Conservation (phyloP, 257 asterid genomes). For the Jasminum sambac region DNA sequence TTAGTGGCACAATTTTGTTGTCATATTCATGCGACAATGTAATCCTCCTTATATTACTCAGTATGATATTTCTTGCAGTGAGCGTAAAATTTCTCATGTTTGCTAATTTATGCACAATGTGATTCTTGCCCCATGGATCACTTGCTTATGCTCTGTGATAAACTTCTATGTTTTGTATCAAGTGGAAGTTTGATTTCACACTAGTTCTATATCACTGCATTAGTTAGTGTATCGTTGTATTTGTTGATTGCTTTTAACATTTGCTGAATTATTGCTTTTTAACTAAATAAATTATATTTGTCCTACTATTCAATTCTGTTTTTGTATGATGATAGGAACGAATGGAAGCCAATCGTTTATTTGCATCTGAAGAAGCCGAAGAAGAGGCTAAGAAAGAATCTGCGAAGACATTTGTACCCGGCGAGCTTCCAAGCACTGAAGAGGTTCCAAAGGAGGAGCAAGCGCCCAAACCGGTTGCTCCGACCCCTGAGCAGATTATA, state of each 20-base stretch:
- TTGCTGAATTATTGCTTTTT: conserved; percentile 7
- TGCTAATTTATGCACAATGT: not conserved
- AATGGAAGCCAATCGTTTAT: conserved; percentile 70
- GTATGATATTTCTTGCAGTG: not conserved
- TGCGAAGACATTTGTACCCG: conserved; percentile 72
- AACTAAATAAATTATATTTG: not conserved
- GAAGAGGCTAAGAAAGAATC: conserved; percentile 84
- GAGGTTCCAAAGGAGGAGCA: conserved; percentile 69
- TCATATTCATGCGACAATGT: not conserved
- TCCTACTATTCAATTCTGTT: conserved; percentile 15
- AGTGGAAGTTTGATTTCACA: conserved; percentile 12
- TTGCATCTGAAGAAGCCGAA: conserved; percentile 93
- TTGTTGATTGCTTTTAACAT: conserved; percentile 10
- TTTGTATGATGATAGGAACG: conserved; percentile 68
- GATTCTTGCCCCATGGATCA: not conserved
- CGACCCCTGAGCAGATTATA: conserved; percentile 92
- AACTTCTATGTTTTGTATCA: not conserved
- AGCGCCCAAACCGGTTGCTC: conserved; percentile 71
- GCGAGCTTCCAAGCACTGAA: conserved; percentile 55
- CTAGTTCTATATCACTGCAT: not conserved
- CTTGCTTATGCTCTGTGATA: not conserved
- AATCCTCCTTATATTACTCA: not conserved
- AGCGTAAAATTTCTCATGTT: not conserved
- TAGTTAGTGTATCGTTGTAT: conserved; percentile 3
- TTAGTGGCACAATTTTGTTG: not conserved